These are phyloP conservation scores for Actinomucor elegans DNA, from an alignment of 371 early-diverging fungal genomes.

Conservation along the genomic window DNA sequence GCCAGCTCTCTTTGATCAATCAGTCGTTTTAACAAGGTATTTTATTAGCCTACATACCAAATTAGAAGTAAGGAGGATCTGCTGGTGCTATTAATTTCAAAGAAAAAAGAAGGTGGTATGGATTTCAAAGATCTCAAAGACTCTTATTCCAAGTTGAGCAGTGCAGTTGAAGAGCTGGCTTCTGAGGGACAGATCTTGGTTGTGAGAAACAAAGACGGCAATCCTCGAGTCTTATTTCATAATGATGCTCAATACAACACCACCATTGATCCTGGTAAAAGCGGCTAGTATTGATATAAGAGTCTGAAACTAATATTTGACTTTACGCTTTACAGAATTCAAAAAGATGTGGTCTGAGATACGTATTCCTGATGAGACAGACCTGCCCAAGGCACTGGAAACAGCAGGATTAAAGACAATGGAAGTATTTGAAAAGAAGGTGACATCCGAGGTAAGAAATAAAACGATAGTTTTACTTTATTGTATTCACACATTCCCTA, in stretches of 20 bases:
- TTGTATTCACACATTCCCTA: constrained; percentile 3
- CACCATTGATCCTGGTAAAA: constrained; percentile 60
- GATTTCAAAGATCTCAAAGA: constrained; percentile 81
- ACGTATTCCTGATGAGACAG: constrained; percentile 74
- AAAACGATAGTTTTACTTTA: neutral
- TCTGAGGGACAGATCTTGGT: constrained; percentile 68
- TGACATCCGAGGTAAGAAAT: constrained; percentile 47
- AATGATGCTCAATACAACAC: constrained; percentile 68
- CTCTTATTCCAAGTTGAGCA: constrained; percentile 71
- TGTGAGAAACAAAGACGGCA: constrained; percentile 74
- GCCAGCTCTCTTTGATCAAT: too few relatives aligned
- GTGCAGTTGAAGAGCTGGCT: constrained; percentile 74
- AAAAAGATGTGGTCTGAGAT: constrained; percentile 76
- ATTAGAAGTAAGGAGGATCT: constrained; percentile 78
- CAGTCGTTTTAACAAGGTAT: too few relatives aligned
- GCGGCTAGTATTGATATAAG: too few relatives aligned
- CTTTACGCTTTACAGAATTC: constrained; percentile 62
- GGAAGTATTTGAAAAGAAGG: constrained; percentile 72
- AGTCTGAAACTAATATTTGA: too few relatives aligned
- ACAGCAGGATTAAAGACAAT: constrained; percentile 76
- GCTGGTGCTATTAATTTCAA: constrained; percentile 58
- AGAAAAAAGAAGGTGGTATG: constrained; percentile 69
- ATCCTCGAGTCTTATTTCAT: constrained; percentile 72
- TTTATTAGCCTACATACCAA: constrained; percentile 69
- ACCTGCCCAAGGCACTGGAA: constrained; percentile 69